Percentiles rank a stretch among this genome's conserved stretches.
Evolutionary conservation across 108 stramenopile species (phyloP).

Genomic region (Nitzschia sp.): DNA sequence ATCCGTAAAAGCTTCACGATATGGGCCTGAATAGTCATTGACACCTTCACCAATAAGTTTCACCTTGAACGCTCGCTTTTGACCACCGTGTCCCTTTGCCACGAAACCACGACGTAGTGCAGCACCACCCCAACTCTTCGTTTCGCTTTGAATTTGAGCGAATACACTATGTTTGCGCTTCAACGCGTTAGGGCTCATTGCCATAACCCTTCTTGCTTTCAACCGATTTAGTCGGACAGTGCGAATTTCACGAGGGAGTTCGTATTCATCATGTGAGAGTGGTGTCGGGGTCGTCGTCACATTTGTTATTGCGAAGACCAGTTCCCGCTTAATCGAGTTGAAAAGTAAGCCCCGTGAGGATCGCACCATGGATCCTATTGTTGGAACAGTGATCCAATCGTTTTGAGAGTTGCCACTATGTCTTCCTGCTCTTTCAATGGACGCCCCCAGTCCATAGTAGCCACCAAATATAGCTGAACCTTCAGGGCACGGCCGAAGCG

Average conservation of each 20-base stretch:
- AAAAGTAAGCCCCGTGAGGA: conserved; percentile 59
- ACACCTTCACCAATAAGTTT: conserved; percentile 97
- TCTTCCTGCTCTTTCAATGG: conserved; percentile 68
- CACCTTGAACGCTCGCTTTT: conserved; percentile 95
- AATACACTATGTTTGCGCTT: conserved; percentile 88
- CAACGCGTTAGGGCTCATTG: conserved; percentile 33
- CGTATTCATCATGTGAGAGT: conserved; percentile 95
- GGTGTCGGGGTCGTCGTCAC: conserved; percentile 92
- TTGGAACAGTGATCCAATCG: conserved; percentile 59
- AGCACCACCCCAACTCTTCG: conserved; percentile 85
- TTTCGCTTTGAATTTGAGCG: conserved; percentile 90
- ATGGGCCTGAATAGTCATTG: conserved; percentile 98
- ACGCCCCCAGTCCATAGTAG: conserved; percentile 73
- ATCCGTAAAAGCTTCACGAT: conserved; percentile 94
- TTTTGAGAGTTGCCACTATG: conserved; percentile 5
- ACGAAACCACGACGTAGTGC: conserved; percentile 88
- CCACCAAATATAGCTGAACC: conserved; percentile 77
- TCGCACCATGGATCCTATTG: conserved; percentile 55
- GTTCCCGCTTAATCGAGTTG: conserved; percentile 64
- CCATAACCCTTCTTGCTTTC: conserved; percentile 69
- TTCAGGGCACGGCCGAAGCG: conserved; percentile 80
- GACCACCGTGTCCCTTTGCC: conserved; percentile 96
- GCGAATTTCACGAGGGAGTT: conserved; percentile 90
- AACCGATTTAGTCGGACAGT: conserved; percentile 90
- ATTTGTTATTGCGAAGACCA: conserved; percentile 71